These are phyloP conservation scores for Parascedosporium putredinis DNA, from an alignment of 2,329 filamentous ascomycete species.

Conservation along the genomic window DNA sequence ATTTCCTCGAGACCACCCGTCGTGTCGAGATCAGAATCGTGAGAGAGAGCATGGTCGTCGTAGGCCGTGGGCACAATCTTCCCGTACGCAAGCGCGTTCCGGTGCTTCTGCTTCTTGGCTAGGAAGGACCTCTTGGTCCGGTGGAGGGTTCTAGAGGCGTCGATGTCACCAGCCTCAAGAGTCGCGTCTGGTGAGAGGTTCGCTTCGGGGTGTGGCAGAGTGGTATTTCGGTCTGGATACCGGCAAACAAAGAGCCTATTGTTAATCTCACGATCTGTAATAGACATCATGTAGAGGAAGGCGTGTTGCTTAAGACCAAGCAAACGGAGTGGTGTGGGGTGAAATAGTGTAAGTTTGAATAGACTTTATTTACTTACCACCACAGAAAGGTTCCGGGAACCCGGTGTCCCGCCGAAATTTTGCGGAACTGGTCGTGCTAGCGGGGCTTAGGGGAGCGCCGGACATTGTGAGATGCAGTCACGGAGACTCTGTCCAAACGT, in stretches of 20 bases:
- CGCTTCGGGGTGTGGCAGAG: slow-evolving; percentile 51
- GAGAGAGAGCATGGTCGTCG: neutral
- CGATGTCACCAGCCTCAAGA: slow-evolving; percentile 44
- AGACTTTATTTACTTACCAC: slow-evolving; percentile 28
- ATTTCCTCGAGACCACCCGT: slow-evolving; percentile 8
- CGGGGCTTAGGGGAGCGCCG: slow-evolving; percentile 3
- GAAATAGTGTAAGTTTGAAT: too few species aligned
- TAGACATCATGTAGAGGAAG: neutral
- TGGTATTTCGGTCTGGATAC: slow-evolving; percentile 48
- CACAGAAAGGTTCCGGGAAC: slow-evolving; percentile 40
- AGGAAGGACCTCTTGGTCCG: slow-evolving; percentile 37
- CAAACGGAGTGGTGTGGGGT: neutral
- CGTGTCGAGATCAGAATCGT: slow-evolving; percentile 14
- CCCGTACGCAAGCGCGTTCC: slow-evolving; percentile 32
- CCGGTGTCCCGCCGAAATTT: slow-evolving; percentile 33
- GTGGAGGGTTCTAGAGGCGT: slow-evolving; percentile 28
- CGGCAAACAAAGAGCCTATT: neutral
- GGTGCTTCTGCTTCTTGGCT: slow-evolving; percentile 19
- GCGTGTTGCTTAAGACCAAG: neutral
- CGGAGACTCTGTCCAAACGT: neutral
- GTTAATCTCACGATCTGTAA: neutral
- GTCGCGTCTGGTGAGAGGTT: slow-evolving; percentile 45
- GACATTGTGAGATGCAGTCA: neutral
- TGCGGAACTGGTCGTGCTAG: slow-evolving; percentile 6
- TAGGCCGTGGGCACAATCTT: slow-evolving; percentile 27